Evolutionary conservation across 306 rosid species (phyloP).

Genomic region (Quillaja saponaria): DNA sequence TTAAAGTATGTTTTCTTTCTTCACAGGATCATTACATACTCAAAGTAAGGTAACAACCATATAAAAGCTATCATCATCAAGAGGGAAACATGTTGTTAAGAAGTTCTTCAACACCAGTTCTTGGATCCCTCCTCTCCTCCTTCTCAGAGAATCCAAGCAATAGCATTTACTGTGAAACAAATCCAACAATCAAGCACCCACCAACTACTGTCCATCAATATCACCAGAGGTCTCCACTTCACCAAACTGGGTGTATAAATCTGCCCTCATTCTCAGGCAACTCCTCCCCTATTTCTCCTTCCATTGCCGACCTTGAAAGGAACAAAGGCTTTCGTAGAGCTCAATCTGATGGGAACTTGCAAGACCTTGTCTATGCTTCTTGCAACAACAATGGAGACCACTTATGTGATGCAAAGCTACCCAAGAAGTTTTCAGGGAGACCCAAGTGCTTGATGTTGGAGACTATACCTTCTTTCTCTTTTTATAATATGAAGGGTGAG

Average conservation of each 20-base stretch:
- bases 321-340: conserved; percentile 66
- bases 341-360: conserved; percentile 83
- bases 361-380: conserved; percentile 47
- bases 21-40: conserved; percentile 10
- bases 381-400: conserved; percentile 42
- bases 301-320: conserved; percentile 45
- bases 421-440: conserved; percentile 30
- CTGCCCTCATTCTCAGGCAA: conserved; percentile 42
- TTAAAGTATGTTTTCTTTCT: background rate
- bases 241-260: conserved; percentile 38
- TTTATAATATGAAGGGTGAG: conserved; percentile 22
- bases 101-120: conserved; percentile 88
- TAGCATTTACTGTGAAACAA: conserved; percentile 41
- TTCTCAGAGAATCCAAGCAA: conserved; percentile 54
- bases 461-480: conserved; percentile 61
- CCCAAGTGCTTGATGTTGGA: conserved; percentile 40
- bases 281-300: conserved; percentile 78
- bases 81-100: conserved; percentile 63
- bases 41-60: conserved; percentile 1
- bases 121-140: conserved; percentile 69
- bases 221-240: conserved; percentile 40
- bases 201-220: conserved; percentile 33
- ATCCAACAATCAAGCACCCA: conserved; percentile 37
- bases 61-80: conserved; percentile 17
- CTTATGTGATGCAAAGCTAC: conserved; percentile 13